Conservation (phyloP, 2,329 filamentous ascomycete genomes). For the Chrysoporthe cubensis region DNA sequence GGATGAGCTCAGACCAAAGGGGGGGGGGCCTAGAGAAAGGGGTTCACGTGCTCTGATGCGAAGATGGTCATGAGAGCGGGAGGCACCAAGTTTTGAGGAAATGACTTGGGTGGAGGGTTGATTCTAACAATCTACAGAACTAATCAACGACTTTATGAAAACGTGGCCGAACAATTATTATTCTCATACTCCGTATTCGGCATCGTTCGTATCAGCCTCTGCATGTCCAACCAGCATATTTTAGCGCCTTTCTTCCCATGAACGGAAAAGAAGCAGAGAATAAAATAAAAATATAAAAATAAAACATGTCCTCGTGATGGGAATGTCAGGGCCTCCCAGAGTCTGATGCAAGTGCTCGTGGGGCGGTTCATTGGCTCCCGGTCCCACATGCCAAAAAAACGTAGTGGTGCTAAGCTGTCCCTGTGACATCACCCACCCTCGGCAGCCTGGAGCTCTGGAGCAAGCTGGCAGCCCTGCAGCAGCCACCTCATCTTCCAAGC, state of each 20-base stretch:
- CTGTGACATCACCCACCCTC: constrained; percentile 9
- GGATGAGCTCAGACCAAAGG: background rate
- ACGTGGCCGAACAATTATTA: background rate
- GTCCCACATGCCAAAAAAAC: constrained; percentile 11
- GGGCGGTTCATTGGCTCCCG: background rate
- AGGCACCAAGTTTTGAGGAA: background rate
- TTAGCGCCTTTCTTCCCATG: background rate
- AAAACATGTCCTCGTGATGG: background rate
- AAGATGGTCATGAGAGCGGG: background rate
- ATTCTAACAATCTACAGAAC: background rate
- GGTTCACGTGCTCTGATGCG: background rate
- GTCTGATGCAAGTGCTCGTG: background rate
- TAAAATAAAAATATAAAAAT: no score
- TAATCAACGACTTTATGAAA: background rate
- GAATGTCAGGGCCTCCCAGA: background rate
- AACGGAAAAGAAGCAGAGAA: no score
- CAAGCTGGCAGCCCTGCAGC: background rate
- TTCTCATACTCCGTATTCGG: background rate
- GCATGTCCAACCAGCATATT: background rate
- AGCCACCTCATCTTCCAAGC: background rate
- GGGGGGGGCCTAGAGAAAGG: background rate
- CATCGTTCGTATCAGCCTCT: background rate
- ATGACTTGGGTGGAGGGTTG: background rate
- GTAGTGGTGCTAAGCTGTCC: background rate
- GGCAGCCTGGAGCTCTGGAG: constrained; percentile 1